These are phyloP conservation scores for Termitomyces sp. DNA, from an alignment of 768 basidiomycete genomes.

Conservation along the genomic window DNA sequence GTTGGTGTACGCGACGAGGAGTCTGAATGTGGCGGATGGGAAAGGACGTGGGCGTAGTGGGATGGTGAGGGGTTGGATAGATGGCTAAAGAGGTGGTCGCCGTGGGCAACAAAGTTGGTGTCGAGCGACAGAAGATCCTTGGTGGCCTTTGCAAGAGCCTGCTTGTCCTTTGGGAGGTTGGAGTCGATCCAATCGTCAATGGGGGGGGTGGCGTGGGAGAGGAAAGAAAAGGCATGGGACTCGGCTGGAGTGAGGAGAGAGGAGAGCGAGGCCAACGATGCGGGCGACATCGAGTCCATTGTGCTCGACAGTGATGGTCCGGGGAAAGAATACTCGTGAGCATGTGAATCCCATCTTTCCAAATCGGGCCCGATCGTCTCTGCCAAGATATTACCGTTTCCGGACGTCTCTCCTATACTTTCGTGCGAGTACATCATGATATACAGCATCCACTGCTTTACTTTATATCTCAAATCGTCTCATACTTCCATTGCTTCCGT, in stretches of 20 bases:
- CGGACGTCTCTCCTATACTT: neutral
- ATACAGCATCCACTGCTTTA: neutral
- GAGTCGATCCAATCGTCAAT: conserved; percentile 39
- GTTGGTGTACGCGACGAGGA: conserved; percentile 19
- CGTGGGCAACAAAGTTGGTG: conserved; percentile 12
- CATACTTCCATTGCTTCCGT: neutral
- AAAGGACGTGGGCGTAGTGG: conserved; percentile 5
- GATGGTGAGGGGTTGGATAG: conserved; percentile 8
- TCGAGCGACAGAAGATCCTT: conserved; percentile 81
- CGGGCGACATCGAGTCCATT: conserved; percentile 15
- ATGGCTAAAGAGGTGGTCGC: conserved; percentile 4
- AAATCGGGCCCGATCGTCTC: conserved; percentile 10
- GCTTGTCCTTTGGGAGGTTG: conserved; percentile 45
- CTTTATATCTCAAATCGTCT: neutral
- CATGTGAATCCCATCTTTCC: conserved; percentile 16
- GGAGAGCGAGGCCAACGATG: conserved; percentile 13
- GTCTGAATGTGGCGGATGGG: conserved; percentile 11
- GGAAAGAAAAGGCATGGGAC: conserved; percentile 62
- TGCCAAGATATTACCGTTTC: neutral
- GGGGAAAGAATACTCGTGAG: conserved; percentile 1
- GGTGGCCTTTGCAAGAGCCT: conserved; percentile 71
- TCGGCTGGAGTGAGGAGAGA: conserved; percentile 63
- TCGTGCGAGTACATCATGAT: neutral
- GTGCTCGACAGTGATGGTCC: conserved; percentile 5
- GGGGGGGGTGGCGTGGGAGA: conserved; percentile 46